These are phyloP conservation scores for Aspergillus affinis DNA, from an alignment of 495 filamentous ascomycete genomes.

Conservation along the genomic window DNA sequence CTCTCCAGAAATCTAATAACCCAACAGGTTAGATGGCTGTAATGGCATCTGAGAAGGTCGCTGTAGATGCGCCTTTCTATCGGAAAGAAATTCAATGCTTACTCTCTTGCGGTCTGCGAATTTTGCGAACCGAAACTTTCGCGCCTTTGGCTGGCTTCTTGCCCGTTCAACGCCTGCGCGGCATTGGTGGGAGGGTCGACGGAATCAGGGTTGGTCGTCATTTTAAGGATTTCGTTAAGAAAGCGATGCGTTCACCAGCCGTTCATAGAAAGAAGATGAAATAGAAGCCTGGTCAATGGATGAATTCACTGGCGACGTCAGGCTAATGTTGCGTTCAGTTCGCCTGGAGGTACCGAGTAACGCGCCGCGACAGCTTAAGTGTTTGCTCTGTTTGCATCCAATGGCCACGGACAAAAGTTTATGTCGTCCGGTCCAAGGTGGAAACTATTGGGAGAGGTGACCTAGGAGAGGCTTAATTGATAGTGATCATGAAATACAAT, in stretches of 20 bases:
- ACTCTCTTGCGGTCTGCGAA: conserved; percentile 90
- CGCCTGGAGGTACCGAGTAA: not conserved
- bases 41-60: not conserved
- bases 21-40: not conserved
- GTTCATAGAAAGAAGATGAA: not conserved
- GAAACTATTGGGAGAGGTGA: not conserved
- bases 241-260: not conserved
- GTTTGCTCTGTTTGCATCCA: conserved; percentile 25
- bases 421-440: not conserved
- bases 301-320: not conserved
- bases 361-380: conserved; percentile 19
- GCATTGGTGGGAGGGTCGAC: conserved; percentile 6
- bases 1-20: conserved; percentile 88
- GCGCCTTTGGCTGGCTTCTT: conserved; percentile 26
- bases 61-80: not conserved
- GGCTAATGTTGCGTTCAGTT: conserved; percentile 1
- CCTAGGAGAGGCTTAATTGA: not conserved
- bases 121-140: conserved; percentile 64
- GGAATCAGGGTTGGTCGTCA: conserved; percentile 4
- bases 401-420: not conserved
- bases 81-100: conserved; percentile 20
- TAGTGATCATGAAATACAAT: not conserved
- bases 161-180: conserved; percentile 15
- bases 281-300: not conserved
- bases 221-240: not conserved